phyloP scores from a whole-genome alignment of 1,284 basidiomycete species.

The Tilletia setariae region DNA sequence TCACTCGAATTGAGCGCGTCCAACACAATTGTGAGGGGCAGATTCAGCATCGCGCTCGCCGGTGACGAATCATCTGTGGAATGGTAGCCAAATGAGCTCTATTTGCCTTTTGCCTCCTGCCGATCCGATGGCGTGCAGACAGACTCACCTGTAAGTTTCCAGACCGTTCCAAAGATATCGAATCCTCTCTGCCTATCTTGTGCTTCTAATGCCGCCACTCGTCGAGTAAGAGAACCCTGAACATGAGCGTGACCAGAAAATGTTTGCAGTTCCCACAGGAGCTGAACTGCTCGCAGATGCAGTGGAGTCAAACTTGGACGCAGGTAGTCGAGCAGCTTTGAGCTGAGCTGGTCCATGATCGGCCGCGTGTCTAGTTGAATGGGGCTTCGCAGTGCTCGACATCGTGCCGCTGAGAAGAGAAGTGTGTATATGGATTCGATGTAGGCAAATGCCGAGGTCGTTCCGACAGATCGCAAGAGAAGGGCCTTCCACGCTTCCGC shows the following conservation, averaged over 20 bases:
- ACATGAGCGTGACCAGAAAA: neutral
- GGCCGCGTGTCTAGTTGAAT: slow-evolving; percentile 26
- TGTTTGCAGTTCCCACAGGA: slow-evolving; percentile 68
- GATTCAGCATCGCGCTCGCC: slow-evolving; percentile 75
- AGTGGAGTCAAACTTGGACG: slow-evolving; percentile 67
- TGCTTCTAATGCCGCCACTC: neutral
- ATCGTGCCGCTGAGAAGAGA: slow-evolving; percentile 34
- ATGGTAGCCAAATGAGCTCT: neutral
- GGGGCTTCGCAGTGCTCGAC: slow-evolving; percentile 26
- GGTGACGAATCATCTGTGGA: slow-evolving; percentile 71
- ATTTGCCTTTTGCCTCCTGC: slow-evolving; percentile 21
- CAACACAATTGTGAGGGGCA: slow-evolving; percentile 81
- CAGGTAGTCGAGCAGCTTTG: slow-evolving; percentile 72
- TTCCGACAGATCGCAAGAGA: neutral
- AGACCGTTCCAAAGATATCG: slow-evolving; percentile 60
- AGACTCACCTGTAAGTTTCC: slow-evolving; percentile 24
- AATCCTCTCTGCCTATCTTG: neutral
- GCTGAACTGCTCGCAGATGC: slow-evolving; percentile 74
- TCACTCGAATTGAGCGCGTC: slow-evolving; percentile 64
- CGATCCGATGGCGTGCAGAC: neutral
- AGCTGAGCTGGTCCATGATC: slow-evolving; percentile 26
- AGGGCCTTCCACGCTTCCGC: slow-evolving; percentile 6
- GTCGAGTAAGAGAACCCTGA: neutral
- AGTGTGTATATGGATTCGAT: slow-evolving; percentile 34
- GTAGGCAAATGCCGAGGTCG: slow-evolving; percentile 27